Evolutionary conservation across 257 asterid genomes (phyloP), one percentile per base, ranked within the genome.

Genomic region (Lantana camara): DNA sequence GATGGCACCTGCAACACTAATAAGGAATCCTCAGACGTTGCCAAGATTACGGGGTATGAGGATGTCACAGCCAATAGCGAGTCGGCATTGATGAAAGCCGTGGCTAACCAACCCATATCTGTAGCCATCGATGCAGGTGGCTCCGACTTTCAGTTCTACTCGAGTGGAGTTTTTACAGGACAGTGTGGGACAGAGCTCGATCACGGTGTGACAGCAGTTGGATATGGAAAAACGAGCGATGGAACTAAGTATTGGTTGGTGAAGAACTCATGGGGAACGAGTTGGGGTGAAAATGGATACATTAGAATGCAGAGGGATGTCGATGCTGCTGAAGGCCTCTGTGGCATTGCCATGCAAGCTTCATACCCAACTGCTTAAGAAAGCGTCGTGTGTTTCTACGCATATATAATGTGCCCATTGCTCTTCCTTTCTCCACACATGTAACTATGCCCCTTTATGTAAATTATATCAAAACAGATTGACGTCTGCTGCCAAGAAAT

Each of bases 311-410:
- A 60, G 55, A 77, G 74, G 67, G 71, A 47, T 15, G 22, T 77
- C 32, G 51, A 51, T 30, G 78, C 55, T 32, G 35, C 48, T 14
- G 72, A 73, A 32, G 83, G 78, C 1, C 9, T 78, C 0, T 79
- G 84, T 50, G 80, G 83, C 11, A 74, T 78, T 49, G 79, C 81
- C 17, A 77, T 81, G 86, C 64, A 74, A 48, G 75, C 81, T 68
- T 77, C 80, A 11, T 80, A 80, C 56, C 86, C 86, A 50, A 74
- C 79, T 45, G 79, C 72, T 35, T 67, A 46, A 60, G 14, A 10
- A 27, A 27, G 32, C 4, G 5, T 27, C 4, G 32, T 27, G 5
- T 27, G 5, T 27, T 27, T 27, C 4, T 38, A 38, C n/a, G 8
- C 10, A 32, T 32, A 11, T 32, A n/a, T 11, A 10, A 3, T 58